Conservation (phyloP, 2,329 filamentous ascomycete species). For the Fusarium euwallaceae region DNA sequence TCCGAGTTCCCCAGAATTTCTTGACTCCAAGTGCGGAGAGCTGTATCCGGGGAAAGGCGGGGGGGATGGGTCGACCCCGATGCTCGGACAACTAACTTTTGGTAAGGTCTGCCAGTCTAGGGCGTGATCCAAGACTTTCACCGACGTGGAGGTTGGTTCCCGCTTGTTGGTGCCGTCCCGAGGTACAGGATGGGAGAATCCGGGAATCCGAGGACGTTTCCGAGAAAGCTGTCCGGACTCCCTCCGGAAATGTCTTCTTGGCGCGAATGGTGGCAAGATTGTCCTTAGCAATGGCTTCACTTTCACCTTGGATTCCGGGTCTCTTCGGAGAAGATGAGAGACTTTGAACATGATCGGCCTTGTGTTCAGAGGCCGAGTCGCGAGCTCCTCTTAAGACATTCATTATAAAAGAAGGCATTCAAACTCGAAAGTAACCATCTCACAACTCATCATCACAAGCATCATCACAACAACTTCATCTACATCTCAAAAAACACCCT, state of each 20-base stretch:
- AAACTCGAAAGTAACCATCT: not conserved
- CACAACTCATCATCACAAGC: not conserved
- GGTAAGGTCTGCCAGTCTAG: not conserved
- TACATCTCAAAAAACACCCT: not conserved
- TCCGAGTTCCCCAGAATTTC: constrained; percentile 23
- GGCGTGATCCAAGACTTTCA: not conserved
- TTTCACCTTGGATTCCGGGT: not conserved
- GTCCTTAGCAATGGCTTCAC: not conserved
- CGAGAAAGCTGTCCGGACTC: not conserved
- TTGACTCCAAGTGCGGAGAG: constrained; percentile 20
- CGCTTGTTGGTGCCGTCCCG: not conserved
- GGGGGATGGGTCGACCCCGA: constrained; percentile 7
- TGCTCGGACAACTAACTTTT: not conserved
- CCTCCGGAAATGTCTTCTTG: not conserved
- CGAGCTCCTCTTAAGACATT: not conserved
- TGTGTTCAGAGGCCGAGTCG: constrained; percentile 6
- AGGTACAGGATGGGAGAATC: not conserved
- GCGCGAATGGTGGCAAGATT: not conserved
- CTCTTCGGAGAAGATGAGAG: not conserved
- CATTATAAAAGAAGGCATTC: not conserved
- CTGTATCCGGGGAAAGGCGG: constrained; percentile 29
- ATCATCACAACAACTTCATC: not conserved
- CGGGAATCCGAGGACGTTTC: constrained; percentile 19
- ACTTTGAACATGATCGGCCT: not conserved
- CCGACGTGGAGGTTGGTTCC: not conserved